Evolutionary conservation across 2,329 filamentous ascomycete species (phyloP), one percentile per base, ranked within the genome.

Genomic region (Pyrenophora seminiperda): DNA sequence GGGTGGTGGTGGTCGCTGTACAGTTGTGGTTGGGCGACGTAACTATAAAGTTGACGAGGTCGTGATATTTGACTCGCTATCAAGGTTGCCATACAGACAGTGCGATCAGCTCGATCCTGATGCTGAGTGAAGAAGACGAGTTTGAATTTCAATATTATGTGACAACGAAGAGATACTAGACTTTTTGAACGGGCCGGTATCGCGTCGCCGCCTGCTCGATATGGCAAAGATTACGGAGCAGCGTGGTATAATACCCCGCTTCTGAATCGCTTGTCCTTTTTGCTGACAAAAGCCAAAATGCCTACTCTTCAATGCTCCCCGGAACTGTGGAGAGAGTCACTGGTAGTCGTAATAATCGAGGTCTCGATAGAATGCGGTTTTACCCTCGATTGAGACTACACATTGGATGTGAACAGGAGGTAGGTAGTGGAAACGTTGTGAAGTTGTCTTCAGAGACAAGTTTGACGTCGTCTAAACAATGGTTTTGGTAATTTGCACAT

Each of bases 1-100:
- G 58, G 56, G 19, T 63, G 58, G 27, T 61, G 56, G 15, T 46
- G 47, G 36, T 63, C 58, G 40, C 45, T 50, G 27, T 63, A 63
- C 7, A 63, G 46, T 7, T 56, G 51, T 18, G 58, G 56, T 37
- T 56, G 58, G 5, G 41, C 41, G 5, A 62, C 45, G 31, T 56
- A 59, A 24, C 52, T 58, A 18, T 59, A 63, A 2, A 63, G 46
- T 9, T 54, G 53, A 36, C 56, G 60, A 36, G 43, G 50, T 27
- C 38, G 40, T 17, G 45, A 33, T 33, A 36, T 30, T 44, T 38
- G 45, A 40, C 36, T 32, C 44, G 52, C 41, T 40, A 42, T 17
- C 20, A 38, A 20, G 29, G 42, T 29, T 32, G 50, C 47, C 50
- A 53, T 53, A 9, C 22, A 38, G 29, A 33, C 20, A 31, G 15